These are phyloP conservation scores for Hemisphaericaspora xylanilytica DNA, from an alignment of 1,139 yeast species.

Conservation along the genomic window DNA sequence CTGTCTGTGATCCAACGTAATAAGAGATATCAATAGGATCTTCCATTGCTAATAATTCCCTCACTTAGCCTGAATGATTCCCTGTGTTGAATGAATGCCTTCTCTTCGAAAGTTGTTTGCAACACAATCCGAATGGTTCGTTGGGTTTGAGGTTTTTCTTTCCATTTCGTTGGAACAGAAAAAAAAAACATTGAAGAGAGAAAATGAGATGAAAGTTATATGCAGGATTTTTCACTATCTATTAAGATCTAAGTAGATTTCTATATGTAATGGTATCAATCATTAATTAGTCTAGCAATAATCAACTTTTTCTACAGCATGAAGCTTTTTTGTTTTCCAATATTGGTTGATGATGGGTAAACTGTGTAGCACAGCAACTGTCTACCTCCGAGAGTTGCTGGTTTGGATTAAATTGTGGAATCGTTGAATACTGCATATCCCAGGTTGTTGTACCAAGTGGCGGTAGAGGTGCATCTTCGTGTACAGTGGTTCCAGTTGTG, in stretches of 20 bases:
- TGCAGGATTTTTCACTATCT: too few species aligned
- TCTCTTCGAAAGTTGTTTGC: background rate
- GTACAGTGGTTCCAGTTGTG: too few species aligned
- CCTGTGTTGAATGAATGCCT: background rate
- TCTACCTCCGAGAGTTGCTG: too few species aligned
- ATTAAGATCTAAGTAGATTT: background rate
- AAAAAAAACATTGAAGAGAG: too few species aligned
- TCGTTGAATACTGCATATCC: too few species aligned
- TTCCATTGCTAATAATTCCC: slow-evolving; percentile 20
- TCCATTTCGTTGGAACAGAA: background rate
- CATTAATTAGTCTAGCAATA: background rate
- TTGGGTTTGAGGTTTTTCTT: background rate
- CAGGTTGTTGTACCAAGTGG: too few species aligned
- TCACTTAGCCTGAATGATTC: background rate
- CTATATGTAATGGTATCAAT: background rate
- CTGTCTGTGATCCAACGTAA: slow-evolving; percentile 35
- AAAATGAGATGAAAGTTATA: too few species aligned
- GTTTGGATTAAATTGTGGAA: too few species aligned
- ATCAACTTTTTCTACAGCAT: background rate
- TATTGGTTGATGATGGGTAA: too few species aligned
- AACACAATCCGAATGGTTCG: too few species aligned
- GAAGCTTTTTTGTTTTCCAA: background rate
- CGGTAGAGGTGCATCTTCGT: too few species aligned
- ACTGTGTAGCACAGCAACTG: too few species aligned
- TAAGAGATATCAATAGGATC: slow-evolving; percentile 38